Base-by-base conservation (phyloP, 2,329 filamentous ascomycete species). In the Colletotrichum sp. region DNA sequence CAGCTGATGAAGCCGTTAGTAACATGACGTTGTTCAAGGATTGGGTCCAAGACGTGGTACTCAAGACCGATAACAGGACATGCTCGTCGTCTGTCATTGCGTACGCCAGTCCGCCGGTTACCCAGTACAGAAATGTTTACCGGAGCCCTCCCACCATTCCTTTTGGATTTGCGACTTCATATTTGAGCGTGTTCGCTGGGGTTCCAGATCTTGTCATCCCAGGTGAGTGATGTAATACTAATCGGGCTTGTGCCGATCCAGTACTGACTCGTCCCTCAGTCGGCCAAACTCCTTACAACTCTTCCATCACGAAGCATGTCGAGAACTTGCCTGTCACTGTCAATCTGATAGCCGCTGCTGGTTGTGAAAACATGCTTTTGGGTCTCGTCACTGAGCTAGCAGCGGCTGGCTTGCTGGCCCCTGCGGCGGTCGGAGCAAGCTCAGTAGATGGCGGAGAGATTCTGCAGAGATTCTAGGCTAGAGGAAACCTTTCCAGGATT, bases 291-390 rank as follows among this genome's bases (percentile, higher is more conserved):
- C 70, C 78, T 0, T 79, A 78, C 16, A 70, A 57, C 21, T 84
- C 82, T 31, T 69, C 66, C 6, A 83, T 90, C 11, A 86, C 85
- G 0, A 82, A 84, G 3, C 86, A 88, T 58, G 82, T 83, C 5
- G 87, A 89, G 76, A 81, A 81, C 47, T 78, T 92, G 31, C 91
- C 91, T 0, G 90, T 93, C 0, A 87, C 88, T 0, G 85, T 92
- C 0, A 84, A 90, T 75, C 82, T 92, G 18, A 81, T 92, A 80
- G 90, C 86, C 0, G 87, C 89, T 1, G 88, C 87, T 73, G 90
- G 90, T 0, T 93, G 91, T 75, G 91, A 93, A 80, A 87, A 87
- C 0, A 85, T 92, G 84, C 77, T 92, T n/a, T 88, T 88, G 36
- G 85, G 83, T 34, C 79, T 92, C 54, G 87, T 89, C 2, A 81